phyloP scores from a whole-genome alignment of 768 basidiomycete species.

The Naganishia antarctica region DNA sequence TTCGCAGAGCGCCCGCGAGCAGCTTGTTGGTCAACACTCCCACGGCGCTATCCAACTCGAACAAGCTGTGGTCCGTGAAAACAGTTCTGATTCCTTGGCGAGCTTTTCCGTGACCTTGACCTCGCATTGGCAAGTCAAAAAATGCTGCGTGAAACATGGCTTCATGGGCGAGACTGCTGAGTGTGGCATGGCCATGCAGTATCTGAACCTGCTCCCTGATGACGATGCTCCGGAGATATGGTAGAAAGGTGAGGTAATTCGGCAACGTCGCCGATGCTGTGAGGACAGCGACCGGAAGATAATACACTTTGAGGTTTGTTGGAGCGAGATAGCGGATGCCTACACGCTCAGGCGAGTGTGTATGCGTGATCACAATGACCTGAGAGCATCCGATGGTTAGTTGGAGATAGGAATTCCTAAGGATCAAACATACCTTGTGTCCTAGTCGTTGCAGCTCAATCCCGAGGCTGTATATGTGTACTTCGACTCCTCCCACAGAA shows the following conservation, averaged over 20 bases:
- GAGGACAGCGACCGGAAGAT: slow-evolving; percentile 74
- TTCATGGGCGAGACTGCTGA: slow-evolving; percentile 87
- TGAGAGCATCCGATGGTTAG: slow-evolving; percentile 41
- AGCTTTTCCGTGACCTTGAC: neutral
- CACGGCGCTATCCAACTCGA: slow-evolving; percentile 94
- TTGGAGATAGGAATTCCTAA: neutral
- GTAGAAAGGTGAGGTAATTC: slow-evolving; percentile 85
- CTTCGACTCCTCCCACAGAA: slow-evolving; percentile 89
- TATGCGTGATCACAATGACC: slow-evolving; percentile 94
- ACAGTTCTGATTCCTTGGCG: slow-evolving; percentile 64
- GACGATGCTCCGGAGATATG: slow-evolving; percentile 83
- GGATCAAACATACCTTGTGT: slow-evolving; percentile 66
- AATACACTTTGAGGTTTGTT: slow-evolving; percentile 73
- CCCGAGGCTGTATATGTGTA: slow-evolving; percentile 87
- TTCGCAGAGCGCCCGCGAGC: slow-evolving; percentile 73
- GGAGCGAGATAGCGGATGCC: slow-evolving; percentile 75
- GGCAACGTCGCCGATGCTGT: slow-evolving; percentile 92
- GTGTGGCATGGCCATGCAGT: slow-evolving; percentile 84
- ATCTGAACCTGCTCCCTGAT: slow-evolving; percentile 78
- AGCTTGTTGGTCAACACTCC: slow-evolving; percentile 97
- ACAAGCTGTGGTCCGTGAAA: slow-evolving; percentile 94
- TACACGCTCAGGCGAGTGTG: slow-evolving; percentile 75
- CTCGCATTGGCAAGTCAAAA: slow-evolving; percentile 55
- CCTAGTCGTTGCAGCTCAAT: slow-evolving; percentile 73
- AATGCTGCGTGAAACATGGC: slow-evolving; percentile 82